A percentile compares a stretch with the other conserved stretches of the same genome.
These are phyloP conservation scores for Fusarium chuoi DNA, from an alignment of 2,329 filamentous ascomycete species.

Conservation along the genomic window DNA sequence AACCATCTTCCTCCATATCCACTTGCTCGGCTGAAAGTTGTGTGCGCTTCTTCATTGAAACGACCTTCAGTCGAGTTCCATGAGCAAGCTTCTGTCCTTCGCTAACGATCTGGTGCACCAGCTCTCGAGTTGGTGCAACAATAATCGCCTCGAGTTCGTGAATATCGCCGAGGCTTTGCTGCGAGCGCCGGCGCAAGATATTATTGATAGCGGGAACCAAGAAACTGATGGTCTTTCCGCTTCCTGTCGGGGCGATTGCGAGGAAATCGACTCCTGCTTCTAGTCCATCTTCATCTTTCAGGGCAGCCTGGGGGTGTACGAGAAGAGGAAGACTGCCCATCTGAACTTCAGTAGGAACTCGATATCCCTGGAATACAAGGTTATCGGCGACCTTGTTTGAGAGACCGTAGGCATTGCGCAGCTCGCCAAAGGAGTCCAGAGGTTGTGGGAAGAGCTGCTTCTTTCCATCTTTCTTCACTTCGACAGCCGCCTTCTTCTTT, in stretches of 20 bases:
- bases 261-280: constrained; percentile 74
- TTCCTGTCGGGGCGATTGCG: constrained; percentile 92
- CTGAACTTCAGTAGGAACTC: constrained; percentile 92
- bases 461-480: constrained; percentile 62
- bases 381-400: constrained; percentile 80
- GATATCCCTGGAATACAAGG: constrained; percentile 84
- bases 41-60: constrained; percentile 89
- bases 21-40: constrained; percentile 64
- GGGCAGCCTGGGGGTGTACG: constrained; percentile 65
- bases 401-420: constrained; percentile 77
- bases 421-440: constrained; percentile 77
- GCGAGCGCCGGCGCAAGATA: constrained; percentile 68
- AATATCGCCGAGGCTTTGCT: constrained; percentile 51
- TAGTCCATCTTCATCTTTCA: constrained; percentile 53
- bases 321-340: constrained; percentile 85
- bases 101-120: constrained; percentile 82
- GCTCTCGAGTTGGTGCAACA: constrained; percentile 80
- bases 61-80: constrained; percentile 81
- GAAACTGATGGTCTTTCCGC: constrained; percentile 95
- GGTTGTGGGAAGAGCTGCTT: constrained; percentile 81
- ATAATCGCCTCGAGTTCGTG: constrained; percentile 74
- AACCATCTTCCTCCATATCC: constrained; percentile 52
- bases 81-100: constrained; percentile 84
- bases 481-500: constrained; percentile 61
- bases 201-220: constrained; percentile 86